phyloP scores from a whole-genome alignment of 345 rosid species.

The Nasturtium officinale region DNA sequence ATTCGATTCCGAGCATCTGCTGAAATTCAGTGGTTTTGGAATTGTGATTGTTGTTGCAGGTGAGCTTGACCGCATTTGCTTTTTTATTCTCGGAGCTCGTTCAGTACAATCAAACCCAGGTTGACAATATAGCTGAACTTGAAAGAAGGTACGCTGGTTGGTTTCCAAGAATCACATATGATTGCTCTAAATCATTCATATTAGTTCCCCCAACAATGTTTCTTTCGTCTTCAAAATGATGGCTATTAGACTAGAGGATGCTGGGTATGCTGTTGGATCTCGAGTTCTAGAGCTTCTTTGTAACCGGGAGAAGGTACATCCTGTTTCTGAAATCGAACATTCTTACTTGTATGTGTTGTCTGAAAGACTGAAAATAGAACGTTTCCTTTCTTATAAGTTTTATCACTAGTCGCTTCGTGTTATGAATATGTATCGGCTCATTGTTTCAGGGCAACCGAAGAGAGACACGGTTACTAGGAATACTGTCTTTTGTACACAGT shows the following conservation, averaged over 20 bases:
- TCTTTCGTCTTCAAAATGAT: constrained; percentile 12
- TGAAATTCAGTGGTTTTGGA: neutral
- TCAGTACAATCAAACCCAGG: constrained; percentile 96
- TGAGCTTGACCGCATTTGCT: constrained; percentile 60
- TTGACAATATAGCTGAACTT: constrained; percentile 91
- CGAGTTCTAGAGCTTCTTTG: constrained; percentile 91
- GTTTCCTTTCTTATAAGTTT: constrained; percentile 8
- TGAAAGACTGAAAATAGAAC: neutral
- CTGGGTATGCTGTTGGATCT: constrained; percentile 91
- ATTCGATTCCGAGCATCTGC: neutral
- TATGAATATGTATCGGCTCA: constrained; percentile 4
- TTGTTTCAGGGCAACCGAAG: constrained; percentile 83
- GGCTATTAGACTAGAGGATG: constrained; percentile 80
- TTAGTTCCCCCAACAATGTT: neutral
- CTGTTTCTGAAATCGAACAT: neutral
- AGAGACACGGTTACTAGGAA: constrained; percentile 91
- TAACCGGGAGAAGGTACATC: constrained; percentile 75
- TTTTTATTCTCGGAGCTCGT: constrained; percentile 83
- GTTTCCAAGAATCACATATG: neutral
- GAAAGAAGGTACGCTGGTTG: constrained; percentile 68
- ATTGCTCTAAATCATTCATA: neutral
- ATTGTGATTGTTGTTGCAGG: constrained; percentile 45
- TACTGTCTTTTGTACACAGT: constrained; percentile 90
- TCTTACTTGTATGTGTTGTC: neutral
- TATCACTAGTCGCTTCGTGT: neutral